Conservation (phyloP, 495 filamentous ascomycete species). For the Aspergillus ostianus region DNA sequence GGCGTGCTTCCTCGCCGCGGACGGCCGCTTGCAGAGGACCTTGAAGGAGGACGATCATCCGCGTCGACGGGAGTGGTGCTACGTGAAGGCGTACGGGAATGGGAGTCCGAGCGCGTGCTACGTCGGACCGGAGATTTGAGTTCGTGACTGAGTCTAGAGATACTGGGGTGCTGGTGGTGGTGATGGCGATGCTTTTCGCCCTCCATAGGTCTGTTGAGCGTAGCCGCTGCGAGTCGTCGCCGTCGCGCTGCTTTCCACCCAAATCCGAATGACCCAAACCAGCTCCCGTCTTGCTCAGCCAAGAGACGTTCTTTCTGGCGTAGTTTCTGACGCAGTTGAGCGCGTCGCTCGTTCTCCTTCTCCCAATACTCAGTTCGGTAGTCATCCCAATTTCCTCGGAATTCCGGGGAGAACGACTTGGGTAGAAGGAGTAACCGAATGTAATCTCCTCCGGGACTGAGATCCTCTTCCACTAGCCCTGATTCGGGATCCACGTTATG, state of each 20-base stretch:
- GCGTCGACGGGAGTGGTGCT: constrained; percentile 46
- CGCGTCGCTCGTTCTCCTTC: constrained; percentile 86
- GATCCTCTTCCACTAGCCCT: constrained; percentile 66
- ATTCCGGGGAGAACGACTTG: constrained; percentile 91
- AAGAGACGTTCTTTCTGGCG: constrained; percentile 62
- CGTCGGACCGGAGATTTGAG: constrained; percentile 33
- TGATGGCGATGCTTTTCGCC: constrained; percentile 30
- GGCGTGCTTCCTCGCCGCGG: constrained; percentile 38
- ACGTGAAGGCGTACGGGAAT: constrained; percentile 49
- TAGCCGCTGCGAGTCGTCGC: constrained; percentile 34
- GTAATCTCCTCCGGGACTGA: constrained; percentile 84
- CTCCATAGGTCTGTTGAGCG: constrained; percentile 26
- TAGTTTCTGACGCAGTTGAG: constrained; percentile 65
- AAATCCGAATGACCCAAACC: constrained; percentile 69
- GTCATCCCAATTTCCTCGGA: constrained; percentile 95
- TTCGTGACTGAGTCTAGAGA: constrained; percentile 37
- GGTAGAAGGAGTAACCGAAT: constrained; percentile 87
- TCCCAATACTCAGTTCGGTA: constrained; percentile 96
- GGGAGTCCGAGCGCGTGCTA: constrained; percentile 42
- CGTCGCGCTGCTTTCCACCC: constrained; percentile 62
- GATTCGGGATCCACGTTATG: constrained; percentile 57
- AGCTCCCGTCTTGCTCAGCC: constrained; percentile 66
- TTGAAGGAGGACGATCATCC: constrained; percentile 41
- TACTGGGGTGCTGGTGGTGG: constrained; percentile 33
- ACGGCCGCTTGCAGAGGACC: constrained; percentile 33